Conservation (phyloP, 225 moss, liverwort and hornwort species). For the Bryum argenteum region DNA sequence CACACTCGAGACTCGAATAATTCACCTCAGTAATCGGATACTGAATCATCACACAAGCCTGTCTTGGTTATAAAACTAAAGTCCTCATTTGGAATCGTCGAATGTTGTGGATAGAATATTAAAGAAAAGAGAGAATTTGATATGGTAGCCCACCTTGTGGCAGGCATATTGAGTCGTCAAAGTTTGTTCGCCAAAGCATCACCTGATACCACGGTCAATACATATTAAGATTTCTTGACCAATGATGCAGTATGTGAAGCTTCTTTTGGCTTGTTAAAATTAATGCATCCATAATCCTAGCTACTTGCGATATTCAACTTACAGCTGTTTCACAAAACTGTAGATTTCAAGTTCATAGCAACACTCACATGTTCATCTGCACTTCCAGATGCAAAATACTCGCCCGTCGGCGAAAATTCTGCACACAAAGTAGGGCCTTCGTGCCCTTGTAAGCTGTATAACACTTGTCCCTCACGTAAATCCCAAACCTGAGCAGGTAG, state of each 20-base stretch:
- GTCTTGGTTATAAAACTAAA: not conserved
- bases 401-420: constrained; percentile 82
- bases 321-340: constrained; percentile 9
- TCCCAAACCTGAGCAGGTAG: constrained; percentile 69
- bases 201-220: constrained; percentile 46
- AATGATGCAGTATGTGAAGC: not conserved
- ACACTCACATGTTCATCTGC: constrained; percentile 80
- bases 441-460: constrained; percentile 86
- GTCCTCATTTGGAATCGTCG: not conserved
- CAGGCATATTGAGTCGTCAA: constrained; percentile 54
- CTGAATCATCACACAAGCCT: not conserved
- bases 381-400: constrained; percentile 91
- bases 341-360: constrained; percentile 3
- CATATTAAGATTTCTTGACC: not conserved
- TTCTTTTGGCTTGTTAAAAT: not conserved
- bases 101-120: not conserved
- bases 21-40: not conserved
- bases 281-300: not conserved
- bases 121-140: constrained; percentile 8
- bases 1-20: not conserved
- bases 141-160: constrained; percentile 40
- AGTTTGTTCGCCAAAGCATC: constrained; percentile 80
- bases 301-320: not conserved
- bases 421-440: constrained; percentile 81
- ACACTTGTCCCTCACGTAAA: constrained; percentile 76